These are phyloP conservation scores for Cardiospermum halicacabum DNA, from an alignment of 345 rosid genomes.

Conservation along the genomic window DNA sequence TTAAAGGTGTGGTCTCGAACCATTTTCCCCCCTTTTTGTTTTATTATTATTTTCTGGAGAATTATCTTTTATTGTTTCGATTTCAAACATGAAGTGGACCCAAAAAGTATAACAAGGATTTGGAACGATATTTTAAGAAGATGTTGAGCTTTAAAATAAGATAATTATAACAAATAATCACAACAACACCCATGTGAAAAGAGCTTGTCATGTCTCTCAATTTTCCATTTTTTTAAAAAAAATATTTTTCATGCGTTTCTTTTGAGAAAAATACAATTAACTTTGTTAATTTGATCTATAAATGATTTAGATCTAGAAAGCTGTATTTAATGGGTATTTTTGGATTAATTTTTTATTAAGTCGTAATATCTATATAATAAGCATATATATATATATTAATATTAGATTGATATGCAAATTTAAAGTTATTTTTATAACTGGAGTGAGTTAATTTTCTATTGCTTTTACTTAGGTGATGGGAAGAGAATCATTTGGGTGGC, in stretches of 20 bases:
- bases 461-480: not conserved
- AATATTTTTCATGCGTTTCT: not conserved
- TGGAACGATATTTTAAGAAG: slow-evolving; percentile 29
- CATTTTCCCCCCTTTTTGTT: no score
- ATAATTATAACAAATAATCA: slow-evolving; percentile 1
- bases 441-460: no score
- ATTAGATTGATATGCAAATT: no score
- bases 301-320: not conserved
- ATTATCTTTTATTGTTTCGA: not conserved
- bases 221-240: not conserved
- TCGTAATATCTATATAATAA: not conserved
- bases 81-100: slow-evolving; percentile 23
- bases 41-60: no score
- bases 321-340: not conserved
- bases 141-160: slow-evolving; percentile 12
- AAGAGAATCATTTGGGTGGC: not conserved
- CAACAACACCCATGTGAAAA: slow-evolving; percentile 12
- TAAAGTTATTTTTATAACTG: no score
- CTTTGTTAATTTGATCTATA: not conserved
- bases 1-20: slow-evolving; percentile 2
- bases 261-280: not conserved
- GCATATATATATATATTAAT: no score
- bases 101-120: slow-evolving; percentile 21
- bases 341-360: not conserved
- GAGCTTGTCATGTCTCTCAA: slow-evolving; percentile 1